Conservation (phyloP, 1,284 basidiomycete species). For the Apiotrichum porosum region DNA sequence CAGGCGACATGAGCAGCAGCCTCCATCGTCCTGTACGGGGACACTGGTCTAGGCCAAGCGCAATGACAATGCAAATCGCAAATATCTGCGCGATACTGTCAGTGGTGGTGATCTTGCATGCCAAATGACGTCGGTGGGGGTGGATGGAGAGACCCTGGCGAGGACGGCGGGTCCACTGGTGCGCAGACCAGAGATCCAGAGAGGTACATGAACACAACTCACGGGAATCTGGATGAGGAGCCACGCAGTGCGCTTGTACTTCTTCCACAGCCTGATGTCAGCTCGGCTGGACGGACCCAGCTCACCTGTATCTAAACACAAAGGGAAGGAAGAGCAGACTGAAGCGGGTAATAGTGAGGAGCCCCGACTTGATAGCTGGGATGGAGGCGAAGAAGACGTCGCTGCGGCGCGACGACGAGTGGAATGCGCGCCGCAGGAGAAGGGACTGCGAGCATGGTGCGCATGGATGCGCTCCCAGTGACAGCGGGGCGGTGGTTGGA, state of each 20-base stretch:
- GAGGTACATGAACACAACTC: conserved; percentile 8
- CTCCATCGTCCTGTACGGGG: conserved; percentile 52
- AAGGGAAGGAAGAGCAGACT: conserved; percentile 52
- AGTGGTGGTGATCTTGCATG: no score
- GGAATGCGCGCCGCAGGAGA: conserved; percentile 28
- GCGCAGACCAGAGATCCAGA: no score
- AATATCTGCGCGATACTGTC: conserved; percentile 43
- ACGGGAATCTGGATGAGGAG: conserved; percentile 51
- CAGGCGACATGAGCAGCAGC: conserved; percentile 53
- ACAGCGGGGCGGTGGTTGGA: neutral
- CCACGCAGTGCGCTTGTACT: conserved; percentile 46
- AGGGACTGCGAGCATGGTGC: no score
- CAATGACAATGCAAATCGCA: conserved; percentile 52
- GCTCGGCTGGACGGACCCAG: neutral
- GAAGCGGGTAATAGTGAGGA: conserved; percentile 49
- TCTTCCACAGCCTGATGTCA: conserved; percentile 45
- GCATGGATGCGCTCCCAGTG: no score
- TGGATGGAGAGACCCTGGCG: neutral
- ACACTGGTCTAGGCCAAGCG: conserved; percentile 52
- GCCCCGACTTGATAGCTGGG: conserved; percentile 49
- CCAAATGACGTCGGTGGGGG: neutral
- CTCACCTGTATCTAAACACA: conserved; percentile 50
- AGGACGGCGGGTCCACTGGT: no score
- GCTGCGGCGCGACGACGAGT: conserved; percentile 30
- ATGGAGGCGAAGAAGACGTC: conserved; percentile 53